Evolutionary conservation across 2,329 filamentous ascomycete species (phyloP), one percentile per base, ranked within the genome.

Genomic region (Fusarium sp.): DNA sequence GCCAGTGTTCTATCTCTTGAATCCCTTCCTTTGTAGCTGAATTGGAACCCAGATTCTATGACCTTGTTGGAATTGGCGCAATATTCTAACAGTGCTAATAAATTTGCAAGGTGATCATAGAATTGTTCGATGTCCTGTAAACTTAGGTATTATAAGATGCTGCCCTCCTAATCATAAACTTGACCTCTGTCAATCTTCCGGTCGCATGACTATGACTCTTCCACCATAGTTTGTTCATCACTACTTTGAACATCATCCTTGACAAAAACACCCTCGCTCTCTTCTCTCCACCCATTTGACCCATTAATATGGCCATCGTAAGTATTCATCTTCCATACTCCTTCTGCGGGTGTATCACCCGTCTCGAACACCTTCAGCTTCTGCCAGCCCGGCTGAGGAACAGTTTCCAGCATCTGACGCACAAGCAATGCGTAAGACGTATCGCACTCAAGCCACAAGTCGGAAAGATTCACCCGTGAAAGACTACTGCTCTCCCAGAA

Each of bases 361-460:
- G 83, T 86, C 77, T 88, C 86, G 59, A 89, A 88, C 9, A 83
- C 80, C 25, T 79, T 80, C 16, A 89, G 78, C n/a, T 78, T 73
- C n/a, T 75, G 73, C 83, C 85, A 88, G 2, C 69, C 71, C 21
- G 67, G 76, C 5, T 73, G 71, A 11, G 75, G 77, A 8, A 68
- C 67, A 25, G 76, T 65, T 43, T 79, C 77, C n/a, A 84, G 79
- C 42, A 87, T 70, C 64, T 83, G 77, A 21, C 78, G 80, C 75
- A 86, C 81, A 33, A 90, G 81, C 37, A 86, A 77, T 7, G 81
- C 82, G 76, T 89, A 89, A 1, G 84, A 81, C 4, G 85, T 86
- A 65, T 87, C 83, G 19, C 88, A 85, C 78, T 90, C 88, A 80
- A 87, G 85, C 87, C 88, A 89, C 6, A 86, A 75, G 62, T 87